phyloP scores from a whole-genome alignment of 1,284 basidiomycete genomes.

The Leccinum angustisporum region DNA sequence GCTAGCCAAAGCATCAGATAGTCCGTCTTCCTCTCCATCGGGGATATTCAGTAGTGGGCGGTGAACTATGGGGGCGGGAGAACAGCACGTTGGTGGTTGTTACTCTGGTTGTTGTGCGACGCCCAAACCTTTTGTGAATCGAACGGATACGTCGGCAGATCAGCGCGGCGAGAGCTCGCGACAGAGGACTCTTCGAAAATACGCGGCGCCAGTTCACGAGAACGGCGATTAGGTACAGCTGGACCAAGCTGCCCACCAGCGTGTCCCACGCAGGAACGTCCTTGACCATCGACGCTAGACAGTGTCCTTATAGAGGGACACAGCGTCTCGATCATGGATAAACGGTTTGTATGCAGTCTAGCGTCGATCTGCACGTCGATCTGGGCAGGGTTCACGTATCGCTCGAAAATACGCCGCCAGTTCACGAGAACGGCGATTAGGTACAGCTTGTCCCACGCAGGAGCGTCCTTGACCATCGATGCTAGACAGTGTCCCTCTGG shows the following conservation, averaged over 20 bases:
- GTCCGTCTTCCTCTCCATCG: conserved; percentile 20
- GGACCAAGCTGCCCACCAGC: conserved; percentile 45
- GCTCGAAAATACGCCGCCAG: conserved; percentile 55
- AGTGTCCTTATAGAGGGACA: conserved; percentile 33
- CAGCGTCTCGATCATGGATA: too few relatives aligned
- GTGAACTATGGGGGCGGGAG: not conserved
- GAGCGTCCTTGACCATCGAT: conserved; percentile 48
- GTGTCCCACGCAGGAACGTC: conserved; percentile 44
- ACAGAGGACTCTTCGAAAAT: conserved; percentile 48
- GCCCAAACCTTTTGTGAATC: conserved; percentile 58
- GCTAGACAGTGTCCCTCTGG: conserved; percentile 39
- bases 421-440: conserved; percentile 38
- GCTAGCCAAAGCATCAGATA: conserved; percentile 24
- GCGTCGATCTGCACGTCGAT: too few relatives aligned
- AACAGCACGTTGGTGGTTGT: not conserved
- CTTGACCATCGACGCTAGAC: conserved; percentile 51
- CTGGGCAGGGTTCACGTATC: too few relatives aligned
- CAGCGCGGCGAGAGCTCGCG: conserved; percentile 37
- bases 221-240: conserved; percentile 45
- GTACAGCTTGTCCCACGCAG: conserved; percentile 51
- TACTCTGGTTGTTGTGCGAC: conserved; percentile 38
- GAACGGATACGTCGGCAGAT: conserved; percentile 66
- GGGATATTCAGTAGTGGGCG: conserved; percentile 1
- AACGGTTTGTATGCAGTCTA: too few relatives aligned
- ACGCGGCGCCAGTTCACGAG: conserved; percentile 47